phyloP scores from a whole-genome alignment of 192 early-diverging fungal species.

The Rhizoclosmatium globosum region DNA sequence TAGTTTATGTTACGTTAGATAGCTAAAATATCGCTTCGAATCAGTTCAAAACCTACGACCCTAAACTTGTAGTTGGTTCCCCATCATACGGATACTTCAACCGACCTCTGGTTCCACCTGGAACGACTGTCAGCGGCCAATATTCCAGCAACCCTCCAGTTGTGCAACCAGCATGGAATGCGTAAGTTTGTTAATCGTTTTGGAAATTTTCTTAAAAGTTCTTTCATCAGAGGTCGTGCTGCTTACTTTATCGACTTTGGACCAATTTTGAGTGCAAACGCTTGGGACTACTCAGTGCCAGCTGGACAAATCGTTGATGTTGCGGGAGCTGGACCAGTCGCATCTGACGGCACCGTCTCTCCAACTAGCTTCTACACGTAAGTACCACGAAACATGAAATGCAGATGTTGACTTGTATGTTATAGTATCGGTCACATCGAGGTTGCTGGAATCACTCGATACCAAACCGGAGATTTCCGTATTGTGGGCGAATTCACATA shows the following conservation, averaged over 20 bases:
- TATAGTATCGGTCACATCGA: not conserved
- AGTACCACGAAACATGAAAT: not conserved
- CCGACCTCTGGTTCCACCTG: conserved; percentile 38
- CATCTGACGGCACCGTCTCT: not conserved
- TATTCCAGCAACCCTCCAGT: conserved; percentile 9
- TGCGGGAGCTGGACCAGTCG: conserved; percentile 21
- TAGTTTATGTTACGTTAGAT: not conserved
- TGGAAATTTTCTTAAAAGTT: conserved; percentile 1
- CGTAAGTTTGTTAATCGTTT: conserved; percentile 23
- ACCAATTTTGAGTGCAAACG: not conserved
- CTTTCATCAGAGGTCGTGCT: conserved; percentile 7
- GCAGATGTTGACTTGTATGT: not conserved
- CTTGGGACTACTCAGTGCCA: not conserved
- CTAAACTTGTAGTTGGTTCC: not conserved
- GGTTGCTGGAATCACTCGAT: not conserved
- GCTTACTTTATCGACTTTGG: conserved; percentile 36
- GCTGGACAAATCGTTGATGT: conserved; percentile 24
- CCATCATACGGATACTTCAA: conserved; percentile 35
- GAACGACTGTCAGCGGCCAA: conserved; percentile 1
- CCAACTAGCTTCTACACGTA: conserved; percentile 40
- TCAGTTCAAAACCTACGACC: conserved; percentile 26
- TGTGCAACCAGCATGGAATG: conserved; percentile 26
- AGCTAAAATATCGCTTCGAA: not conserved
- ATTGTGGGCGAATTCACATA: not conserved
- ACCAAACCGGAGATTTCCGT: conserved; percentile 21